Base-by-base conservation (phyloP, 1,284 basidiomycete genomes). In the Peniophora sp. region DNA sequence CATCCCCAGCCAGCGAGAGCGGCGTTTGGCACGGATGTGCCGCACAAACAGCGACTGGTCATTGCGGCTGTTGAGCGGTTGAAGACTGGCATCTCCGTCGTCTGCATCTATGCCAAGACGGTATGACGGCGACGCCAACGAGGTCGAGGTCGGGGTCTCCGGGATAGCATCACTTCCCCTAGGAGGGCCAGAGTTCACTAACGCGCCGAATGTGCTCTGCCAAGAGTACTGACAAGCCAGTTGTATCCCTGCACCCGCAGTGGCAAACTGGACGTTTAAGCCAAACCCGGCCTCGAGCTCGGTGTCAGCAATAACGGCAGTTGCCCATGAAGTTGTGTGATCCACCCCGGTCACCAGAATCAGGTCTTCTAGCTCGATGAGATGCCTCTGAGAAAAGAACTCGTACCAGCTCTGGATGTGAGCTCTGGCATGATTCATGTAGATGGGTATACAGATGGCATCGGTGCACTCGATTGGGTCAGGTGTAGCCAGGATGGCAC, bases 311-410 rank as follows among this genome's bases (percentile, higher is more conserved):
- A 54, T 49, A 9, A 39, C 38, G 3, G 45, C 25, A 16, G 52
- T 54, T 2, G 47, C 36, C 34, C 51, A 54, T 9, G 51, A 49
- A n/a, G 14, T 46, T 3, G 51, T 25, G 45, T 19, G 48, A 34
- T 54, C 39, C 25, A 36, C 16, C 2, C 51, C 53, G 10, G 53
- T 53, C 16, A 54, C 53, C n/a, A 54, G 19, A 23, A 53, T 38
- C 14, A 53, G 24, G 16, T 54, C 51, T 17, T 54, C 53, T 51
- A 54, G 49, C 2, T 38, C 3, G 8, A 54, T 34, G 1, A 24
- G 43, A 3, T 39, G 35, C 10, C 6, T 2, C 12, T 16, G 36
- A 1, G 35, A 12, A 32, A 12, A 17, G 25, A 45, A 49, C 3
- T 39, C 53, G n/a, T 49, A 49, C 47, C 53, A 52, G 10, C 10